A percentile compares a stretch with the other conserved stretches of the same genome.
Evolutionary conservation across 1,284 basidiomycete genomes (phyloP).

Genomic region (Ustilago lituana): DNA sequence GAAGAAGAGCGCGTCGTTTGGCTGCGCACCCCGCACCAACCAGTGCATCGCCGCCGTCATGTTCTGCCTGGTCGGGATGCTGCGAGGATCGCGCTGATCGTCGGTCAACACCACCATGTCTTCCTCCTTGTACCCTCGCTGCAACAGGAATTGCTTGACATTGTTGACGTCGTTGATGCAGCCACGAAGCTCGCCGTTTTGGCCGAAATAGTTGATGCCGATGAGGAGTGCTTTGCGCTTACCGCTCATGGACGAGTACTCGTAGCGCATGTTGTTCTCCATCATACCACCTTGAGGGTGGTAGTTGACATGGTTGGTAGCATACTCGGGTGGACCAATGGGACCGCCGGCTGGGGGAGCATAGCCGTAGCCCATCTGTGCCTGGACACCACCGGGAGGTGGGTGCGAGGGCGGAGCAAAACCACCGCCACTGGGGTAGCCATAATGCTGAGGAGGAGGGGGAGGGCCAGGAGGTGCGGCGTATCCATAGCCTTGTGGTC

Average conservation of each 20-base stretch:
- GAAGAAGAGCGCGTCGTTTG: constrained; percentile 67
- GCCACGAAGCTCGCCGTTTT: constrained; percentile 59
- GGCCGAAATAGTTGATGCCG: constrained; percentile 65
- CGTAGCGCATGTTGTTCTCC: constrained; percentile 56
- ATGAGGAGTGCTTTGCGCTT: constrained; percentile 66
- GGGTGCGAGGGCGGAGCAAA: constrained; percentile 39
- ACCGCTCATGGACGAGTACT: constrained; percentile 64
- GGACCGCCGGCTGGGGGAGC: constrained; percentile 32
- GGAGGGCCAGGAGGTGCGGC: constrained; percentile 28
- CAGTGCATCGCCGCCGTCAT: constrained; percentile 67
- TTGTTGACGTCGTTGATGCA: constrained; percentile 67
- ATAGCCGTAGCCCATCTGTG: constrained; percentile 48
- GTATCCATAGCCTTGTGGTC: constrained; percentile 44
- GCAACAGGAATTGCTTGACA: constrained; percentile 62
- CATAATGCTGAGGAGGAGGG: constrained; percentile 23
- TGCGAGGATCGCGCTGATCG: constrained; percentile 54
- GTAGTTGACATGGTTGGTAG: constrained; percentile 50
- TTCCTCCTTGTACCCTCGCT: constrained; percentile 64
- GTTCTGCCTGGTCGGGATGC: constrained; percentile 65
- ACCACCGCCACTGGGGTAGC: constrained; percentile 20
- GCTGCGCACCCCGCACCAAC: constrained; percentile 61
- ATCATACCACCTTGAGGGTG: constrained; percentile 61
- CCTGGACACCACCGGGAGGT: constrained; percentile 36
- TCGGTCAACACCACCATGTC: constrained; percentile 68
- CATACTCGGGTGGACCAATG: constrained; percentile 58